These are phyloP conservation scores for Fraxinus baroniana DNA, from an alignment of 305 asterid genomes.

Conservation along the genomic window DNA sequence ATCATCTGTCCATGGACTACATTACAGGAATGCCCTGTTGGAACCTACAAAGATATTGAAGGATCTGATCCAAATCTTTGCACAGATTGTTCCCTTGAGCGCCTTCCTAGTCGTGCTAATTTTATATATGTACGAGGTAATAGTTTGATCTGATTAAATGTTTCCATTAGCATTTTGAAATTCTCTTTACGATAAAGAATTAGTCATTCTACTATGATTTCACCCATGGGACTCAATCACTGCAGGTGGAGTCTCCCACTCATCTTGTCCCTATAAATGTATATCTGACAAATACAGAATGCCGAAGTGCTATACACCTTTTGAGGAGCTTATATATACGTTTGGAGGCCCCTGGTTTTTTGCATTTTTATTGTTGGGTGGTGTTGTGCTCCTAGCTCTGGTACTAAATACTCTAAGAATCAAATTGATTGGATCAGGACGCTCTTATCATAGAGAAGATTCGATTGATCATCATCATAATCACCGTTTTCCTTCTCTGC, in stretches of 20 bases:
- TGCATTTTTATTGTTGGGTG: constrained; percentile 57
- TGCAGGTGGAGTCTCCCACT: constrained; percentile 88
- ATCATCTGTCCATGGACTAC: constrained; percentile 14
- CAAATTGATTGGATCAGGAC: constrained; percentile 71
- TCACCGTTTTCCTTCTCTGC: constrained; percentile 80
- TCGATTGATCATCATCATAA: constrained; percentile 64
- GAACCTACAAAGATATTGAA: constrained; percentile 78
- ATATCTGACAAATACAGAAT: constrained; percentile 79
- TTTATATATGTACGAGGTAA: constrained; percentile 83
- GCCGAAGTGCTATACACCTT: constrained; percentile 89
- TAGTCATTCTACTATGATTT: constrained; percentile 20
- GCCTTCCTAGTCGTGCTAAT: constrained; percentile 83
- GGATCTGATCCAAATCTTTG: constrained; percentile 86
- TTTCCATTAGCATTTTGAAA: constrained; percentile 5
- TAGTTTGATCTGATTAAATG: constrained; percentile 20
- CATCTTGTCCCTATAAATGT: constrained; percentile 77
- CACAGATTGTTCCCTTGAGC: constrained; percentile 66
- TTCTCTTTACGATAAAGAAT: constrained; percentile 1
- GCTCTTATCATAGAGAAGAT: constrained; percentile 49
- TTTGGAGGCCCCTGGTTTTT: constrained; percentile 98
- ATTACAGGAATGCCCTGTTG: constrained; percentile 85
- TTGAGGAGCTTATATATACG: constrained; percentile 87
- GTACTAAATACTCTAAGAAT: constrained; percentile 65
- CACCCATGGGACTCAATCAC: constrained; percentile 30
- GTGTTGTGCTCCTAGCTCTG: constrained; percentile 69